A percentile compares a stretch with the other conserved stretches of the same genome.
Conservation (phyloP, 179 eudicot genomes). For the Drosera spatulata region DNA sequence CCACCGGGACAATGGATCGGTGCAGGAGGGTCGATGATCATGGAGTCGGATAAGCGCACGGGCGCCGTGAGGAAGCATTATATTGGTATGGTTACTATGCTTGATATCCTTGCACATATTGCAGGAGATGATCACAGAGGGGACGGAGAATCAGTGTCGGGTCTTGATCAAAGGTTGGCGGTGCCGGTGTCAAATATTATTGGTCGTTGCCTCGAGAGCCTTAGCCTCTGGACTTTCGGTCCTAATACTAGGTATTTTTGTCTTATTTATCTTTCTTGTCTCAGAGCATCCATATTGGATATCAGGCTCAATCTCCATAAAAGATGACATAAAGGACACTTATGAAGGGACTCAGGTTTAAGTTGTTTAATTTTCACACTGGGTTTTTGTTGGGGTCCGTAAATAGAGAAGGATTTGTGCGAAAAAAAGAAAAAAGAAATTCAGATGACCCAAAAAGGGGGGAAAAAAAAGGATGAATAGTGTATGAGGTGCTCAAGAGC, state of each 20-base stretch:
- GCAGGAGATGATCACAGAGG: slow-evolving; percentile 26
- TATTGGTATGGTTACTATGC: slow-evolving; percentile 89
- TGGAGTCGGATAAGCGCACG: slow-evolving; percentile 81
- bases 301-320: no score
- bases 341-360: no score
- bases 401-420: no score
- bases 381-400: no score
- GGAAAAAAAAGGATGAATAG: no score
- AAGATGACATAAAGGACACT: no score
- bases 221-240: slow-evolving; percentile 85
- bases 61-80: slow-evolving; percentile 76
- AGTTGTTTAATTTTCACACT: no score
- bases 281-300: no score
- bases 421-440: no score
- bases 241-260: slow-evolving; percentile 44
- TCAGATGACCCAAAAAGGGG: no score
- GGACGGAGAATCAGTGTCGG: slow-evolving; percentile 10
- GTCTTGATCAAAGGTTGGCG: slow-evolving; percentile 36
- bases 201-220: slow-evolving; percentile 73
- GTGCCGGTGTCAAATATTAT: slow-evolving; percentile 73
- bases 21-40: slow-evolving; percentile 88
- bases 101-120: slow-evolving; percentile 72
- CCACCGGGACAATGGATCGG: slow-evolving; percentile 99
- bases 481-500: no score
- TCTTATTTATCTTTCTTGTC: no score